Evolutionary conservation across 2,329 filamentous ascomycete genomes (phyloP), one percentile per base, ranked within the genome.

Genomic region (Talaromyces sp.): DNA sequence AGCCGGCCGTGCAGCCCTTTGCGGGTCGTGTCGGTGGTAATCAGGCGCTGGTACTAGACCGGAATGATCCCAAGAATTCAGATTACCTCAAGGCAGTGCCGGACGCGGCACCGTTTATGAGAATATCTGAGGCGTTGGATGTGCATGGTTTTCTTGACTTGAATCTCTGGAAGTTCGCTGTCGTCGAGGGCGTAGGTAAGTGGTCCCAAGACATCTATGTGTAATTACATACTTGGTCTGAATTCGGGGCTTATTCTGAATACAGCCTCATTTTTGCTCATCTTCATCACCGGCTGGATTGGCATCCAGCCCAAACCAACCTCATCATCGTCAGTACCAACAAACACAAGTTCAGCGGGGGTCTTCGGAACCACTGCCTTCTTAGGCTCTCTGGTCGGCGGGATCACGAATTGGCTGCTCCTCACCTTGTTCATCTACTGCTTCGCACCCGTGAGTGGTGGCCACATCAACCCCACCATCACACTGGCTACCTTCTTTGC

Each of bases 401-500:
- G 77, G 14, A 71, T 83, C 43, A 74, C 75, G 64, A 83, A 78
- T 66, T 70, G 75, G 11, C 67, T 80, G 24, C 68, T 82, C 56
- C 72, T 84, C 16, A 72, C 82, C 0, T 69, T 83, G 0, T 81
- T 85, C 69, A 83, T 86, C 56, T 84, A 81, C 68, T 79, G 79
- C 9, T 80, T 81, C 14, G 80, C 78, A 4, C 80, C 83, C 0
- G 79, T 81, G 0, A 82, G 80, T 3, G 83, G 84, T 45, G 84
- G 81, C 1, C 84, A 86, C 69, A 72, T 86, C 63, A 86, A 84
- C 68, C 84, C 84, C 1, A 73, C 81, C 37, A 84, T 86, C 66
- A 85, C 83, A 0, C 79, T 86, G 56, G 78, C 81, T 2, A 84
- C 83, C 2, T 81, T 86, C 66, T 80, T 84, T 27, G 78, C 81